phyloP scores from a whole-genome alignment of 2,329 filamentous ascomycete genomes.

The Hirsutella rhossiliensis region DNA sequence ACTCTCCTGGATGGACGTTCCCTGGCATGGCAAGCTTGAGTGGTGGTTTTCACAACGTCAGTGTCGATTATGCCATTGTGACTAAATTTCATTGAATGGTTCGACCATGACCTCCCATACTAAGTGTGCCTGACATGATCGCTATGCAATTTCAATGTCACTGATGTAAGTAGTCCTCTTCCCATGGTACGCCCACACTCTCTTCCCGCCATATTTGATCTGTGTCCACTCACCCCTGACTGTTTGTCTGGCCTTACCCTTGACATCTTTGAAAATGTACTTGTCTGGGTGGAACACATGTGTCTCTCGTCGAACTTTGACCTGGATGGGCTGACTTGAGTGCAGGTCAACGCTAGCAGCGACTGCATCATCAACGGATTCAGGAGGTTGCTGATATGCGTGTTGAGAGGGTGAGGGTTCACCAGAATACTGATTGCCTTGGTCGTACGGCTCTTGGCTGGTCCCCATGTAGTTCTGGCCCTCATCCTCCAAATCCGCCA shows the following conservation, averaged over 20 bases:
- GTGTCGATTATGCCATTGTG: constrained; percentile 1
- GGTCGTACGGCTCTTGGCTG: neutral
- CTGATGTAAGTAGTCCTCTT: neutral
- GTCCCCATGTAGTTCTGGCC: neutral
- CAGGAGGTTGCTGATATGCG: neutral
- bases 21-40: constrained; percentile 3
- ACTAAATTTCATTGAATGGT: neutral
- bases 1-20: constrained; percentile 1
- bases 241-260: neutral
- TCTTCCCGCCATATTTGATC: neutral
- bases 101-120: neutral
- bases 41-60: constrained; percentile 4
- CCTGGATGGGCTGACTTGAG: neutral
- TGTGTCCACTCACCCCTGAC: neutral
- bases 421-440: neutral
- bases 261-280: neutral
- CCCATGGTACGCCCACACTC: neutral
- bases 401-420: neutral
- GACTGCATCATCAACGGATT: neutral
- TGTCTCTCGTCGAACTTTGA: neutral
- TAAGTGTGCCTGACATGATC: neutral
- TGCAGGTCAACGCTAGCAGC: neutral
- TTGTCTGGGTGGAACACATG: neutral
- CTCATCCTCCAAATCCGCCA: neutral
- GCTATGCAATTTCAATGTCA: constrained; percentile 1